A percentile compares a stretch with the other conserved stretches of the same genome.
Evolutionary conservation across 75 land plant species (phyloP).

Genomic region (Chamaecyparis obtusa): DNA sequence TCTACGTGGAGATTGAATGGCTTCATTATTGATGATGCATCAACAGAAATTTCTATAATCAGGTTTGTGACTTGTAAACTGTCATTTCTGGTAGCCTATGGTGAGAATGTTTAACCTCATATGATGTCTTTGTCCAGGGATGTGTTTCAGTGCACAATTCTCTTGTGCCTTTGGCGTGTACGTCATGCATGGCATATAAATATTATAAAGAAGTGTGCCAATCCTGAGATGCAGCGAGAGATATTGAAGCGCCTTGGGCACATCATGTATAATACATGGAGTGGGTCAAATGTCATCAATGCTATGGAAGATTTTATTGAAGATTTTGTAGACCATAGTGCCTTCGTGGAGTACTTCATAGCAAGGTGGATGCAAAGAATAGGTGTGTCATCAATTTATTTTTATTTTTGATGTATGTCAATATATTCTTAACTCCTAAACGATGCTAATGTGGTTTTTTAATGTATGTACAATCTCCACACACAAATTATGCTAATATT

Average conservation of each 20-base stretch:
- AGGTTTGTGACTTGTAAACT: constrained; percentile 33
- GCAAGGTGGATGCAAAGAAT: constrained; percentile 60
- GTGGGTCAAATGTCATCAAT: constrained; percentile 18
- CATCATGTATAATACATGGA: constrained; percentile 37
- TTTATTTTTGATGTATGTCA: not conserved
- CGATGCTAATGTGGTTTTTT: not conserved
- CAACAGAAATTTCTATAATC: constrained; percentile 48
- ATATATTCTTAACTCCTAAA: not conserved
- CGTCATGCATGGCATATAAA: too few species aligned
- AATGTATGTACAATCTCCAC: not conserved
- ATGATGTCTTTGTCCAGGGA: constrained; percentile 42
- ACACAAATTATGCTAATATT: not conserved
- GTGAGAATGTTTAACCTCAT: not conserved
- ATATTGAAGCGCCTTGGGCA: constrained; percentile 54
- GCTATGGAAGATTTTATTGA: constrained; percentile 49
- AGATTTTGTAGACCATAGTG: constrained; percentile 49
- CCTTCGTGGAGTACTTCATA: constrained; percentile 69
- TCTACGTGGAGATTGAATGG: constrained; percentile 69
- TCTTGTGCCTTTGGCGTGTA: constrained; percentile 70
- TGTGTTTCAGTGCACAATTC: constrained; percentile 56
- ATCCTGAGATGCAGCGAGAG: constrained; percentile 31
- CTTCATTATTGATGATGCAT: constrained; percentile 72
- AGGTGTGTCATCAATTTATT: constrained; percentile 26
- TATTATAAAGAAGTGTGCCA: constrained; percentile 46
- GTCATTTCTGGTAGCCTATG: not conserved